Percentiles rank a stretch among this genome's conserved stretches.
phyloP scores from a whole-genome alignment of 2,329 filamentous ascomycete species.

The Penicillium sp. region DNA sequence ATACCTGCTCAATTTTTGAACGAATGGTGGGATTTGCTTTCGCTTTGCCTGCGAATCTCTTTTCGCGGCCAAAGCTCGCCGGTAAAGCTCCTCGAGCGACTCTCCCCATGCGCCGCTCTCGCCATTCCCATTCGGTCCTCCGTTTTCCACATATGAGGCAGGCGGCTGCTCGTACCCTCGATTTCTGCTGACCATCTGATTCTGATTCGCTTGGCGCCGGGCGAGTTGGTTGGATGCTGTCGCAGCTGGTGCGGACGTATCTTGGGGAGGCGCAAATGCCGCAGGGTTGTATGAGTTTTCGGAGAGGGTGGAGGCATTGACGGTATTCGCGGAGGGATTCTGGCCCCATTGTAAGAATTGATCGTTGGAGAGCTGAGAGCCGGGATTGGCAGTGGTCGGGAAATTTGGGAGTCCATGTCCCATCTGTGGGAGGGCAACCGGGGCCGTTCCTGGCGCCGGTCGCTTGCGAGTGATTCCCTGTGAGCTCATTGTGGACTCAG shows the following conservation, averaged over 20 bases:
- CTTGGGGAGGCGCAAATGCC: conserved; percentile 48
- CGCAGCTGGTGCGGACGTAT: conserved; percentile 51
- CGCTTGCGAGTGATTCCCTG: conserved; percentile 64
- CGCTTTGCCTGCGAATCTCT: conserved; percentile 84
- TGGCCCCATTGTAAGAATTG: conserved; percentile 59
- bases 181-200: conserved; percentile 41
- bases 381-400: conserved; percentile 42
- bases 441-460: conserved; percentile 69
- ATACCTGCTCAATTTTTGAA: conserved; percentile 96
- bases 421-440: conserved; percentile 59
- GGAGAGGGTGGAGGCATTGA: conserved; percentile 33
- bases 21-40: conserved; percentile 96
- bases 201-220: conserved; percentile 33
- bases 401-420: conserved; percentile 55
- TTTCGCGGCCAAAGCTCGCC: conserved; percentile 78
- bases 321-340: conserved; percentile 36
- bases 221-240: conserved; percentile 44
- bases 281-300: conserved; percentile 44
- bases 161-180: conserved; percentile 41
- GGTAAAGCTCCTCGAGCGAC: conserved; percentile 76
- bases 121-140: conserved; percentile 19
- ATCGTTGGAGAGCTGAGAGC: conserved; percentile 50
- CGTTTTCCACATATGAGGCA: conserved; percentile 31
- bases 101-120: conserved; percentile 53
- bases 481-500: conserved; percentile 36